Conservation (phyloP, 208 protist species). For the Leishmania gerbilli region DNA sequence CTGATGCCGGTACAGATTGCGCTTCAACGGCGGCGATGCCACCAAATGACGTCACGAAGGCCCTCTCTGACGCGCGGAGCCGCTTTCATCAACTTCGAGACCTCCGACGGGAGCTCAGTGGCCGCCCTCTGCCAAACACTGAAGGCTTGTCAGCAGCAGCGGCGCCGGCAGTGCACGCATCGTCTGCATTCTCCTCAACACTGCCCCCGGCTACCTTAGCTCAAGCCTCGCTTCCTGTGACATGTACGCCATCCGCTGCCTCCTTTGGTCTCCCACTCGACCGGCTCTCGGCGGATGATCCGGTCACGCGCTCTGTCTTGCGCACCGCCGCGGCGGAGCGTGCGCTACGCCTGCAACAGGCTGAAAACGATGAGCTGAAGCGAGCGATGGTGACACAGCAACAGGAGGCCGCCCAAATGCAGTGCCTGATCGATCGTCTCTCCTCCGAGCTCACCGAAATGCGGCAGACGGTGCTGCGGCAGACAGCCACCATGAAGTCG, state of each 20-base stretch:
- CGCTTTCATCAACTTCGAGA: conserved; percentile 28
- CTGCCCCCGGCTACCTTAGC: neutral
- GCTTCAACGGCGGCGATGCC: neutral
- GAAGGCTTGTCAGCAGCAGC: neutral
- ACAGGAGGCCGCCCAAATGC: conserved; percentile 35
- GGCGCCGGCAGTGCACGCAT: neutral
- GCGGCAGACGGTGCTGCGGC: conserved; percentile 48
- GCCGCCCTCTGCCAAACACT: neutral
- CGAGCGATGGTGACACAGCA: conserved; percentile 28
- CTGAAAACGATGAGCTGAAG: conserved; percentile 62
- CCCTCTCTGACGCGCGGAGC: conserved; percentile 2
- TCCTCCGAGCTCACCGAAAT: conserved; percentile 60
- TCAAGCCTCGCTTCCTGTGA: neutral
- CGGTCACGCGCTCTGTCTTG: conserved; percentile 20
- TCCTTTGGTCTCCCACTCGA: conserved; percentile 23
- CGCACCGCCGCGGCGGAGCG: conserved; percentile 48
- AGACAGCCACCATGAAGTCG: conserved; percentile 55
- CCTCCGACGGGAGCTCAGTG: conserved; percentile 25
- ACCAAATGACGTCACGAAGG: neutral
- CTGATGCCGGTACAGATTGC: neutral
- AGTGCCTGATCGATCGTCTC: conserved; percentile 47
- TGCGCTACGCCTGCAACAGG: conserved; percentile 43
- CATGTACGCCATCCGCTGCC: neutral
- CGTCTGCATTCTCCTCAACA: neutral
- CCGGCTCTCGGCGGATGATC: conserved; percentile 11